A percentile compares a stretch with the other conserved stretches of the same genome.
These are phyloP conservation scores for Podospora didyma DNA, from an alignment of 495 filamentous ascomycete genomes.

Conservation along the genomic window DNA sequence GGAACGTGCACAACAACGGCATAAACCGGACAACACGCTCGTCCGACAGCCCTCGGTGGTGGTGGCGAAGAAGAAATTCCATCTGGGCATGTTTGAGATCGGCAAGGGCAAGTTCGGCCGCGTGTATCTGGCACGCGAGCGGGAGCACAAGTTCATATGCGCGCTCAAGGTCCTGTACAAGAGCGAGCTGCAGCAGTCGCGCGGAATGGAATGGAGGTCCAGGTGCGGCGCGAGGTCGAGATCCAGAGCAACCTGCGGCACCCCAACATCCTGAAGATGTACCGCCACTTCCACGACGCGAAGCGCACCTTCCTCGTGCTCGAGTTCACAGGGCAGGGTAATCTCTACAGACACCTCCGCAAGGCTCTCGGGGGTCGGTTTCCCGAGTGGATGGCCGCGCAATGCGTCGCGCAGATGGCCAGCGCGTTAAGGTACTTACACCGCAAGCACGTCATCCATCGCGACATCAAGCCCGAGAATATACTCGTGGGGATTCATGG, in stretches of 20 bases:
- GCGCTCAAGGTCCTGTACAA: constrained; percentile 97
- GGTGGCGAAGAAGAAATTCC: constrained; percentile 84
- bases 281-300: constrained; percentile 95
- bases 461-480: constrained; percentile 98
- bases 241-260: constrained; percentile 96
- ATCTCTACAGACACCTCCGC: constrained; percentile 94
- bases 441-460: constrained; percentile 97
- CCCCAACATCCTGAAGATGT: constrained; percentile 91
- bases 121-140: constrained; percentile 91
- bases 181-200: constrained; percentile 76
- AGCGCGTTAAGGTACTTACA: constrained; percentile 87
- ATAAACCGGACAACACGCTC: no score
- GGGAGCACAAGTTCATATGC: constrained; percentile 85
- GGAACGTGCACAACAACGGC: no score
- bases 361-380: constrained; percentile 84
- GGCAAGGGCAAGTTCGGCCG: constrained; percentile 98
- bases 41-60: no score
- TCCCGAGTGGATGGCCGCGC: constrained; percentile 91
- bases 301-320: constrained; percentile 95
- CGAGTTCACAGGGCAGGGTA: constrained; percentile 92
- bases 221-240: constrained; percentile 94
- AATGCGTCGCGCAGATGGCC: constrained; percentile 99
- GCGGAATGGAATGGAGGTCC: constrained; percentile 94
- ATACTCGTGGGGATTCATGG: constrained; percentile 96
- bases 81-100: constrained; percentile 98